Base-by-base conservation (phyloP, 2,329 filamentous ascomycete species). In the Penicillium italicum region DNA sequence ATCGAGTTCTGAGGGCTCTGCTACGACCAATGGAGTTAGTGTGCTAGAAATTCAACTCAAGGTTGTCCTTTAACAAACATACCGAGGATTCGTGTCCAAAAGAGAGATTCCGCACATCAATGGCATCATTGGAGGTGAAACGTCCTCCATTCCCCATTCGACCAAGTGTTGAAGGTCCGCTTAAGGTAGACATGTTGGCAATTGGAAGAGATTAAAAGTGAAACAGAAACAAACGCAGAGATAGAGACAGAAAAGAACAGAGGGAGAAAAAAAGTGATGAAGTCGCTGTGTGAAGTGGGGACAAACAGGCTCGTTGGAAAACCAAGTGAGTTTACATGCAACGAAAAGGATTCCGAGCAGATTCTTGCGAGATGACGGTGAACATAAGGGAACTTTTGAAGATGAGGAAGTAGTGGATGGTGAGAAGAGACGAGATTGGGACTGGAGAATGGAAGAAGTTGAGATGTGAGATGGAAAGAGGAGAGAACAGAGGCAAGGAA, bases 61-160 rank as follows among this genome's bases (percentile, higher is more conserved):
- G 5, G 3, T n/a, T 37, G 24, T 20, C 3, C 1, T 5, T 8
- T 28, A 5, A 20, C n/a, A 9, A 37, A 59, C 68, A 66, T 54
- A 74, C 72, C 44, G 67, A 63, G 42, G 46, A 20, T 51, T 70
- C 66, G 22, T 60, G 61, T 50, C 63, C 66, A 60, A 64, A 58
- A 33, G 57, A 42, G 28, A 66, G 26, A 34, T 30, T 31, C 50
- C 60, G 62, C 28, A 57, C 42, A 43, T 63, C 65, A 33, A 46
- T 48, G 37, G 54, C 54, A 45, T 69, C 66, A 33, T 62, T 63
- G 2, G 62, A 55, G 46, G 59, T 50, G 40, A 62, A 55, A 33
- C 54, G 36, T 18, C 58, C 63, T 24, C 61, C 62, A 16, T 66
- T 64, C 6, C 54, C 57, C 42, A 66, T 69, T 50, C 65, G 64